Conservation (phyloP, 805 yeast species). For the Metahyphopichia silvanorum region DNA sequence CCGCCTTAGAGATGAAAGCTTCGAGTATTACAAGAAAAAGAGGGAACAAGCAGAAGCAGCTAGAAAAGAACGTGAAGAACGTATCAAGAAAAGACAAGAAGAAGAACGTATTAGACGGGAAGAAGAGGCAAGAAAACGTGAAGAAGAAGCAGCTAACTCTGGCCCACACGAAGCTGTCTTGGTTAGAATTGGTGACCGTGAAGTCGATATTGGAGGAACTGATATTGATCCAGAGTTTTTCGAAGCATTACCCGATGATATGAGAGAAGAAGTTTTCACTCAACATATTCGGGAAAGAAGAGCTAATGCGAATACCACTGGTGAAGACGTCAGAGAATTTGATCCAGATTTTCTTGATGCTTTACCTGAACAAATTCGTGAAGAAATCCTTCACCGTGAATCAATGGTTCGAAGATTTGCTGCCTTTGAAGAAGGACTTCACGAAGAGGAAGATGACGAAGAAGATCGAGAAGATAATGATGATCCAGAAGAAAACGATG, state of each 20-base stretch:
- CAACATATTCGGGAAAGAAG: constrained; percentile 79
- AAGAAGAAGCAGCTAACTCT: constrained; percentile 13
- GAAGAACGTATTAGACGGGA: constrained; percentile 23
- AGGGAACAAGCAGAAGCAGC: constrained; percentile 23
- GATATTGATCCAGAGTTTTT: constrained; percentile 91
- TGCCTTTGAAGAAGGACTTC: constrained; percentile 15
- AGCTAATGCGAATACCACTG: constrained; percentile 46
- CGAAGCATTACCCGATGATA: constrained; percentile 86
- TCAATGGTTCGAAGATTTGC: constrained; percentile 40
- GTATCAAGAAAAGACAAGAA: constrained; percentile 24
- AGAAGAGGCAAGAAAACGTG: constrained; percentile 15
- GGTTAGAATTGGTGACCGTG: constrained; percentile 72
- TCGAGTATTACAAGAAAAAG: constrained; percentile 28
- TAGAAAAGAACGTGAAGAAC: constrained; percentile 27
- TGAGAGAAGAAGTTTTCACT: constrained; percentile 87
- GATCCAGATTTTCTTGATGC: constrained; percentile 81
- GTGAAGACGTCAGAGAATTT: constrained; percentile 56
- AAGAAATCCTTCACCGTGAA: constrained; percentile 60
- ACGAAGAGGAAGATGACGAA: constrained; percentile 19
- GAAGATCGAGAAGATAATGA: constrained; percentile 19
- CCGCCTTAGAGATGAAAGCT: constrained; percentile 47
- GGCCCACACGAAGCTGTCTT: constrained; percentile 46
- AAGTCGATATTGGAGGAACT: constrained; percentile 83
- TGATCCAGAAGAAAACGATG: constrained; percentile 12
- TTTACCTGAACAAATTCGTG: constrained; percentile 65